These are phyloP conservation scores for Chlamydomonas sp. DNA, from an alignment of 139 green algal genomes.

Conservation along the genomic window DNA sequence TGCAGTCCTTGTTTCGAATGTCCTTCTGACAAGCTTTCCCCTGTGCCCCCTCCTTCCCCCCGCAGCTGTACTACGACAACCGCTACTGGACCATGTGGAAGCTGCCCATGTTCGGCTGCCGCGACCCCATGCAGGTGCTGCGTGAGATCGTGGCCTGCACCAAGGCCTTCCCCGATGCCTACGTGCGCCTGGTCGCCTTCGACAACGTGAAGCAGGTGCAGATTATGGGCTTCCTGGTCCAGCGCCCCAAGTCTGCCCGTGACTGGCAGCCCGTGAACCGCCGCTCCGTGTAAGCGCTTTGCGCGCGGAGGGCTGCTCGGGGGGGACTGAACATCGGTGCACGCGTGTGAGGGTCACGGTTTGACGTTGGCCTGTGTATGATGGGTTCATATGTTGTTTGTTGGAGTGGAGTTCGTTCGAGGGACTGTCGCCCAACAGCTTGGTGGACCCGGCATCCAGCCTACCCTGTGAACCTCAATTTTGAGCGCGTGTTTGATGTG, in stretches of 20 bases:
- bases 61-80: constrained; percentile 90
- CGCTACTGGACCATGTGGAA: constrained; percentile 99
- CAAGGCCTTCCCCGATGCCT: constrained; percentile 92
- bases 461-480: too few species aligned
- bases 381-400: too few species aligned
- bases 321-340: too few species aligned
- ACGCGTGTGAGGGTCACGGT: too few species aligned
- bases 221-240: constrained; percentile 73
- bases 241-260: constrained; percentile 55
- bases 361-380: too few species aligned
- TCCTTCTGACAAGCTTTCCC: background rate
- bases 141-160: constrained; percentile 86
- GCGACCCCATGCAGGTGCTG: constrained; percentile 91
- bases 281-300: constrained; percentile 28
- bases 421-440: too few species aligned
- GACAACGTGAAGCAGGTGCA: constrained; percentile 77
- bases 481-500: too few species aligned
- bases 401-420: too few species aligned
- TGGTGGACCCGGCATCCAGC: too few species aligned
- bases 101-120: constrained; percentile 99
- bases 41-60: background rate
- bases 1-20: too few species aligned
- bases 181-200: constrained; percentile 95
- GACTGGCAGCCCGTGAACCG: constrained; percentile 71
- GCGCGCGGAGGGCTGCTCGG: too few species aligned